These are phyloP conservation scores for Trichoderma atrobrunneum DNA, from an alignment of 2,329 filamentous ascomycete genomes.

Conservation along the genomic window DNA sequence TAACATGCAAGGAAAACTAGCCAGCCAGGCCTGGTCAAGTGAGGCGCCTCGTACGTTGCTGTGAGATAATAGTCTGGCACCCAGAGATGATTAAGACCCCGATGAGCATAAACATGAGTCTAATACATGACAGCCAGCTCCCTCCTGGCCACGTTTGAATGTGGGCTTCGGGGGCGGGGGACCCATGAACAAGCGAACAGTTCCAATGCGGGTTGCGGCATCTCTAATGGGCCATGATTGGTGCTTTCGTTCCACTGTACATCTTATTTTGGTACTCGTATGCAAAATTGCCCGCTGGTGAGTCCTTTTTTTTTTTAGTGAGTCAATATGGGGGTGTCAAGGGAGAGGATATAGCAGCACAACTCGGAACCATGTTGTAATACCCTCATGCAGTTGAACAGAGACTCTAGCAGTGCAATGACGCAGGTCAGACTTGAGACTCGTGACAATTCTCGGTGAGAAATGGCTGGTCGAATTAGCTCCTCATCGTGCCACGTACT, in stretches of 20 bases:
- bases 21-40: neutral
- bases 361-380: neutral
- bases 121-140: neutral
- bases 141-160: neutral
- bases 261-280: neutral
- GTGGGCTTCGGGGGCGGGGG: neutral
- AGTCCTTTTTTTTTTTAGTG: neutral
- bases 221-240: neutral
- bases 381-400: neutral
- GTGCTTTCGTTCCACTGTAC: constrained; percentile 1
- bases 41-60: neutral
- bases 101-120: neutral
- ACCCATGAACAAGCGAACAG: neutral
- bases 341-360: neutral
- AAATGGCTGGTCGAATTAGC: neutral
- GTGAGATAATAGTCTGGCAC: neutral
- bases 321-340: neutral
- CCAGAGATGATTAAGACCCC: neutral
- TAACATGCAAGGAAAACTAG: neutral
- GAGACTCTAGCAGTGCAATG: neutral
- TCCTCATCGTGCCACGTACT: neutral
- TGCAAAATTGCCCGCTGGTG: neutral
- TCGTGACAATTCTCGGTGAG: neutral
- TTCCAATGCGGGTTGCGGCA: neutral
- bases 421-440: neutral